These are phyloP conservation scores for Acanthamoeba royreba DNA, from an alignment of 208 protist genomes.

Conservation along the genomic window DNA sequence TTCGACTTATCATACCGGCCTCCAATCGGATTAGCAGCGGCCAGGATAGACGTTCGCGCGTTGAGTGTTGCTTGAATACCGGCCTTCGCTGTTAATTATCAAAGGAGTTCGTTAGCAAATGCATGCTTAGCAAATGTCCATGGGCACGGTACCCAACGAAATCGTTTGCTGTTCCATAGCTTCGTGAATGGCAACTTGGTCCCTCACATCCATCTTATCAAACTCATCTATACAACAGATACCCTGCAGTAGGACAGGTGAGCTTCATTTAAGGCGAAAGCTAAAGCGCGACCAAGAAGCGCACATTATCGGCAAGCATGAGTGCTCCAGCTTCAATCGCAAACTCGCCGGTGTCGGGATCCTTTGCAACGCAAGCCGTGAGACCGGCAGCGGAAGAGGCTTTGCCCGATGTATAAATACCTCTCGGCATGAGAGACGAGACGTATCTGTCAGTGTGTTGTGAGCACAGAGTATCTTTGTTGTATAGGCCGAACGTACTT, in stretches of 20 bases:
- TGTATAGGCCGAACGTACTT: constrained; percentile 88
- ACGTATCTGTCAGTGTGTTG: constrained; percentile 77
- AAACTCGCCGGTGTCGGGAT: constrained; percentile 98
- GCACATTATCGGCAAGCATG: constrained; percentile 98
- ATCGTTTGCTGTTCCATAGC: constrained; percentile 99
- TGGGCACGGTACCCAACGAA: constrained; percentile 96
- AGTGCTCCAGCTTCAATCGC: constrained; percentile 99
- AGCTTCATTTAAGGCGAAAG: not conserved
- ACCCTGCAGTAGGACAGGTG: constrained; percentile 71
- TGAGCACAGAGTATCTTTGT: not conserved
- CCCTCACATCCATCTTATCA: constrained; percentile 99
- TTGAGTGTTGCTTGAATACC: constrained; percentile 98
- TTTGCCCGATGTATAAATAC: constrained; percentile 98
- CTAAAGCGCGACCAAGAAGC: not conserved
- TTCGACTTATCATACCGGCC: constrained; percentile 93
- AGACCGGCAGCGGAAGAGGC: constrained; percentile 93
- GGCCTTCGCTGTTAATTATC: constrained; percentile 54
- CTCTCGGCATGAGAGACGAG: constrained; percentile 88
- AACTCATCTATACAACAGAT: constrained; percentile 99
- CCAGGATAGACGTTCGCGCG: constrained; percentile 96
- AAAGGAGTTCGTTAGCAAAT: not conserved
- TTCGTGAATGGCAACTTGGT: constrained; percentile 99
- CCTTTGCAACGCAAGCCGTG: constrained; percentile 95
- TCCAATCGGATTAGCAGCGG: constrained; percentile 97
- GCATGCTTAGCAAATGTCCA: constrained; percentile 59